Conservation (phyloP, 495 filamentous ascomycete genomes). For the Penicillium argentinense region DNA sequence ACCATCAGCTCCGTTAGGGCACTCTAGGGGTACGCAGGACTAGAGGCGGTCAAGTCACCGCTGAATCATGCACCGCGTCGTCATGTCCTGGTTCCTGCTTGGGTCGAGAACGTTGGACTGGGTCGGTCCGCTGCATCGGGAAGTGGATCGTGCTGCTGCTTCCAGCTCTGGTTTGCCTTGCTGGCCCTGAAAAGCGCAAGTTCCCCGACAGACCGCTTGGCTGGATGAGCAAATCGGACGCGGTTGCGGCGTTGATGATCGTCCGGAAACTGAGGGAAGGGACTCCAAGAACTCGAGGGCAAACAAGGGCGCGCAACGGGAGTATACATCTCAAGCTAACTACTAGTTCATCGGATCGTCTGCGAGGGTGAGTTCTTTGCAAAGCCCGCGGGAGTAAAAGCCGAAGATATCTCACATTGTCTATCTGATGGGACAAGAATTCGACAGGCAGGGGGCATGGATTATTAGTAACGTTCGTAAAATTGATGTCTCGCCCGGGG, state of each 20-base stretch:
- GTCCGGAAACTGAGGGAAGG: conserved; percentile 14
- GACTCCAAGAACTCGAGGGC: background rate
- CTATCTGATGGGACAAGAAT: background rate
- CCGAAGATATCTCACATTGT: too few species aligned
- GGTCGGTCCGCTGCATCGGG: conserved; percentile 36
- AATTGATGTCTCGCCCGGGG: background rate
- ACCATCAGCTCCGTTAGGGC: too few species aligned
- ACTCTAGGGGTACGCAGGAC: too few species aligned
- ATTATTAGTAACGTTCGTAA: background rate
- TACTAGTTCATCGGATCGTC: too few species aligned
- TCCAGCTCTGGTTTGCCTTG: conserved; percentile 3
- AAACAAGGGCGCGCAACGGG: conserved; percentile 4
- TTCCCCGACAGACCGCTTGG: conserved; percentile 20
- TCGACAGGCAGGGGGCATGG: background rate
- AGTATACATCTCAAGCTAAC: too few species aligned
- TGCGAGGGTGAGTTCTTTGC: too few species aligned
- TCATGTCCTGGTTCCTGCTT: conserved; percentile 19
- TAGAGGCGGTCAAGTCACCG: conserved; percentile 34
- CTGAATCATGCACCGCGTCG: conserved; percentile 11
- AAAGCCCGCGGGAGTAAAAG: too few species aligned
- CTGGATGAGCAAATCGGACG: conserved; percentile 2
- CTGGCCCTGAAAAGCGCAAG: conserved; percentile 2
- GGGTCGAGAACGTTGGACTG: conserved; percentile 33
- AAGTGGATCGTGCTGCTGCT: conserved; percentile 26
- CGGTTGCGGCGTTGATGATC: conserved; percentile 24